Conservation (phyloP, 2,329 filamentous ascomycete genomes). For the Ascochyta viciae-villosae region DNA sequence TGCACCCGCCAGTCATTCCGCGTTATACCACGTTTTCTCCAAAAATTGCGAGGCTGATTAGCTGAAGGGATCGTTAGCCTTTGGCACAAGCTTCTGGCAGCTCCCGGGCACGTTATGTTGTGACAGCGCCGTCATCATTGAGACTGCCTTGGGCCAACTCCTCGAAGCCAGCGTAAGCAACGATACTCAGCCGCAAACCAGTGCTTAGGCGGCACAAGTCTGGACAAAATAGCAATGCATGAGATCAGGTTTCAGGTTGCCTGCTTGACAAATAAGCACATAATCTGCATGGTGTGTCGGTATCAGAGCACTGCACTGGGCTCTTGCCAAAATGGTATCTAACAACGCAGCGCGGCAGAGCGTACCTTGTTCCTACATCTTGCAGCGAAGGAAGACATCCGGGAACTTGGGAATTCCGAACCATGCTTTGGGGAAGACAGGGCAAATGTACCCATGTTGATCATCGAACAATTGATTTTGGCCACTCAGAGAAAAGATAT, state of each 20-base stretch:
- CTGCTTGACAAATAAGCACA: constrained; percentile 4
- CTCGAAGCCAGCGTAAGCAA: constrained; percentile 3
- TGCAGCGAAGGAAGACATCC: neutral
- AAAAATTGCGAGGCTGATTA: constrained; percentile 44
- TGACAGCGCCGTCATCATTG: constrained; percentile 6
- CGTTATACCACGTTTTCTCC: constrained; percentile 8
- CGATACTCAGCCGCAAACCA: constrained; percentile 1
- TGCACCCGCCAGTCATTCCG: constrained; percentile 40
- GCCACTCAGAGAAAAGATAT: constrained; percentile 14
- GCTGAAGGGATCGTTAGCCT: constrained; percentile 16
- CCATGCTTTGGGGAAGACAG: constrained; percentile 5
- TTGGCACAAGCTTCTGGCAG: constrained; percentile 5
- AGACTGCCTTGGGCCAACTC: constrained; percentile 15
- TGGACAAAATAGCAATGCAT: neutral
- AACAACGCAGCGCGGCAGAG: constrained; percentile 11
- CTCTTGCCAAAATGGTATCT: neutral
- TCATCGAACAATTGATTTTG: constrained; percentile 3
- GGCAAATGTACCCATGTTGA: constrained; percentile 6
- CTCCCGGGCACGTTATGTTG: neutral
- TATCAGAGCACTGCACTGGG: neutral
- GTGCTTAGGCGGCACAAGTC: constrained; percentile 3
- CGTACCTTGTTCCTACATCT: neutral
- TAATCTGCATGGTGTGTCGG: constrained; percentile 1
- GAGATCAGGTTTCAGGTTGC: constrained; percentile 1
- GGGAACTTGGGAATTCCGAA: constrained; percentile 5